A percentile compares a stretch with the other conserved stretches of the same genome.
Evolutionary conservation across 352 stramenopile genomes (phyloP).

Genomic region (Lagenidium giganteum): DNA sequence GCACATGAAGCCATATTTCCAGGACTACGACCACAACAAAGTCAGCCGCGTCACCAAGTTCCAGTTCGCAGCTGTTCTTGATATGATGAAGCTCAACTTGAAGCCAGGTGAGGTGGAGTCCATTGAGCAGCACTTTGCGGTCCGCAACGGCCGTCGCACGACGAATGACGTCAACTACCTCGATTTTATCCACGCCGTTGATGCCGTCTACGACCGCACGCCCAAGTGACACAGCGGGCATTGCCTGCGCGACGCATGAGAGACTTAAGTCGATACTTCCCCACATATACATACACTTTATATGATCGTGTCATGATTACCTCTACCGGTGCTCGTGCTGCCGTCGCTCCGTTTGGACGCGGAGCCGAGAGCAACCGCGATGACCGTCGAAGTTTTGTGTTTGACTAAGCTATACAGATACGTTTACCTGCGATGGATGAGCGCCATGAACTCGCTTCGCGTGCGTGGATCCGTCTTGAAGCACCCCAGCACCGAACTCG

Average conservation of each 20-base stretch:
- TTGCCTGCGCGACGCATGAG: too few species aligned
- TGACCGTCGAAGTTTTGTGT: too few species aligned
- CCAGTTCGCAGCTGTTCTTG: conserved; percentile 76
- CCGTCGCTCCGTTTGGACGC: neutral
- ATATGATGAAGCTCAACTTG: conserved; percentile 75
- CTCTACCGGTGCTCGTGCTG: too few species aligned
- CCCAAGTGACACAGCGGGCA: neutral
- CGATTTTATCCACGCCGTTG: conserved; percentile 64
- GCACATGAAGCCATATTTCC: conserved; percentile 86
- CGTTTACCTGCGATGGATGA: conserved; percentile 74
- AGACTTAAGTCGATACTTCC: too few species aligned
- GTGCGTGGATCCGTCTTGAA: conserved; percentile 95
- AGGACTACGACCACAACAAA: conserved; percentile 82
- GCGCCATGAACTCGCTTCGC: conserved; percentile 85
- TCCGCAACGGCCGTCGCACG: conserved; percentile 39
- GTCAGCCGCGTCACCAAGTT: conserved; percentile 71
- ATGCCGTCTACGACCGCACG: conserved; percentile 39
- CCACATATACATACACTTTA: too few species aligned
- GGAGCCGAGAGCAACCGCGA: neutral
- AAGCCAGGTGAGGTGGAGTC: conserved; percentile 43
- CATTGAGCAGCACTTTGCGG: conserved; percentile 44
- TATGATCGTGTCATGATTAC: too few species aligned
- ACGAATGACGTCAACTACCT: conserved; percentile 80
- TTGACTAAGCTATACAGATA: too few species aligned
- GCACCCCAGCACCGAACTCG: conserved; percentile 94